Evolutionary conservation across 306 rosid genomes (phyloP), one percentile per base, ranked within the genome.

Genomic region (Fagus crenata): DNA sequence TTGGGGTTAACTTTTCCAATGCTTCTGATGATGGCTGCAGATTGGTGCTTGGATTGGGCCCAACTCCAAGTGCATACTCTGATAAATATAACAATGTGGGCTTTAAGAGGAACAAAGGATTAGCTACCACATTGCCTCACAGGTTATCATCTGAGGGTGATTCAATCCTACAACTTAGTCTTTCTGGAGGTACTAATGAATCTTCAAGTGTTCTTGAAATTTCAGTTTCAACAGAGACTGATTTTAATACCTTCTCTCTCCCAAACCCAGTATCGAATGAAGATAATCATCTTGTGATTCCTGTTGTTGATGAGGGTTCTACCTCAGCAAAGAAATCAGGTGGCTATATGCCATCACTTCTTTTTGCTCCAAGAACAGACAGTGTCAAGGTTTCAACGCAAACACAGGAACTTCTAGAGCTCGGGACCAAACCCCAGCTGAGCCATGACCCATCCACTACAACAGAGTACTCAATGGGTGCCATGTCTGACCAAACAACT

Each of bases 11-110:
- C 78, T 81, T 83, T 80, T 67, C 88, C 77, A 81, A 58, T 71
- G 81, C 89, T 72, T 77, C 85, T 64, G 98, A 92, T 81, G 99
- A 95, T 73, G 82, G 97, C 78, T 92, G 97, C 84, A 85, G 87
- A 73, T 90, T 95, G 86, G 99, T 92, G 59, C 91, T 95, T 75
- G 99, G 99, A 43, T 81, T 95, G 84, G 98, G 99, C 69, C 99
- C 99, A 43, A 91, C 97, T 76, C 96, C 97, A 0, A 91, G 86
- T 83, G 84, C 93, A 18, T 86, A 82, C 87, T 86, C 82, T 1
- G 84, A 91, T 84, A 93, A 84, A 77, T 89, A 74, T 78, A 69
- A 71, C 81, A 77, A 59, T 80, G 77, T 84, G 71, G 84, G 80
- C 46, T 75, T 83, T 31, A 82, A 82, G 73, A 88, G 81, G 84